Base-by-base conservation (phyloP, 257 asterid genomes). In the Gentiana straminea region DNA sequence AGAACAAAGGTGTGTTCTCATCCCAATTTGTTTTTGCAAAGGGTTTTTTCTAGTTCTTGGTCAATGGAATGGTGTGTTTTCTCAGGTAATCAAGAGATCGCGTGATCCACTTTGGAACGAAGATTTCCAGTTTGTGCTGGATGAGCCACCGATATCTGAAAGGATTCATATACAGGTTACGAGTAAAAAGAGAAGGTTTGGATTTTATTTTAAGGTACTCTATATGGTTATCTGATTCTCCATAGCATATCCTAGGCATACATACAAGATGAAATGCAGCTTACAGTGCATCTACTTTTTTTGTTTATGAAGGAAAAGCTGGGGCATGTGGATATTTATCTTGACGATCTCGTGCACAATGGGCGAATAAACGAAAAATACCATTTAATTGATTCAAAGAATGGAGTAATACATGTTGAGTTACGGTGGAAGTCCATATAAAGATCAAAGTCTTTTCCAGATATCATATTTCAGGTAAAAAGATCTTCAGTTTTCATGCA, bases 91-190 rank as follows among this genome's bases (percentile, higher is more conserved):
- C 35, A 74, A 73, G 43, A 81, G 68, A 77, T 81, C 82, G 36
- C 89, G 95, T 1, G 73, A 89, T 64, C 97, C 97, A 10, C 48
- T 52, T 10, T 89, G 97, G 97, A 74, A 85, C 36, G 97, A 89
- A 67, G 97, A 85, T 80, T 85, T 89, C 62, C 94, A 89, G 35
- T 89, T 83, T 75, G 64, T 83, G 86, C 83, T 81, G 2, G 97
- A 89, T 54, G 95, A 89, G 64, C 85, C 95, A 57, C 95, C 97
- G 0, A 55, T 83, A 62, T 81, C 77, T 6, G 97, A 89, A 51
- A 85, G 77, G 77, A 76, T 89, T 35, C 94, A 77, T 54, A 67
- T 85, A 43, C 67, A 79, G 72, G 97, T 89, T 47, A 70, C 77
- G 86, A 89, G 97, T 52, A 83, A 83, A 68, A 59, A 91, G 35